Base-by-base conservation (phyloP, 2,329 filamentous ascomycete genomes). In the Zasmidium angulare region DNA sequence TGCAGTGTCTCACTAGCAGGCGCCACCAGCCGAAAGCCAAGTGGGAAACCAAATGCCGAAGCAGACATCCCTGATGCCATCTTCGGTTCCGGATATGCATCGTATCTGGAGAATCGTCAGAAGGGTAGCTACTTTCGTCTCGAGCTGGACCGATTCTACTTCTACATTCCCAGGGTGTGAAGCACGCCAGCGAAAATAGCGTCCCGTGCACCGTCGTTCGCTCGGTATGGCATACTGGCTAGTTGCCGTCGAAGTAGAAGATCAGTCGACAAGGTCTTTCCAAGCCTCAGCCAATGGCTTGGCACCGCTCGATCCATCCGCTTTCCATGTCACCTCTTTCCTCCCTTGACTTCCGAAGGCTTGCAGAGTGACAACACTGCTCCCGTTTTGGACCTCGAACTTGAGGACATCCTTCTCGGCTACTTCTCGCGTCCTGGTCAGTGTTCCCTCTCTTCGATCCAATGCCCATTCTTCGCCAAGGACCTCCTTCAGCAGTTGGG, bases 381-480 rank as follows among this genome's bases (percentile, higher is more conserved):
- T 29, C 23, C 9, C 31, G 40, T 31, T 20, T 17, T 50, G 17
- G n/a, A 58, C 56, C 43, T 22, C 26, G 23, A 58, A 58, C 46
- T 23, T 50, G 11, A 50, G 7, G 20, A 47, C 12, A n/a, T 59
- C 54, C 24, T 46, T 56, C 19, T 56, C 56, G 2, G 50, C 12
- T 24, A 53, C 6, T 60, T 59, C 20, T 46, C 53, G 51, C 17
- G 47, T 24, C 23, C 59, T 61, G 11, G 47, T 56, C 2, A 70
- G 57, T 22, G 62, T 23, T 2, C 66, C 67, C 46, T 67, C 68
- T 49, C 61, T 55, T 36, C 59, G 53, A 48, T 68, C 63, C 19
- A 63, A 58, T 14, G 49, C 58, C 70, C 70, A 72, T 2, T 50
- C 59, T 14, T 59, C 40, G 10, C 59, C 65, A 22, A 48, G 40